Base-by-base conservation (phyloP, 495 filamentous ascomycete genomes). In the Aspergillus heteromorphus region DNA sequence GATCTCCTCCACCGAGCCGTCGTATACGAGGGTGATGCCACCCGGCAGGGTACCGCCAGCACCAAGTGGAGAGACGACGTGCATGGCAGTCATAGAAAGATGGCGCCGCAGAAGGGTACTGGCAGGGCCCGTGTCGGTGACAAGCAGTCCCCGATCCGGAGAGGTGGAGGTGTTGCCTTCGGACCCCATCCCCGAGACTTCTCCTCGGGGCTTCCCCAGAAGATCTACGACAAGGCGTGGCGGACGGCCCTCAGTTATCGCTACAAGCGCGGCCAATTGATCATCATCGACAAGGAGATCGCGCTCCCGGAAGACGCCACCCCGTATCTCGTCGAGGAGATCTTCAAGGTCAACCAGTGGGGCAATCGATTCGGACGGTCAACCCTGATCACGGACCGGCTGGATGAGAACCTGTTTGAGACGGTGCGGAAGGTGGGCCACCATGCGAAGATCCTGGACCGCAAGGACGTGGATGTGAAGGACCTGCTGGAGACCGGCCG, bases 211-310 rank as follows among this genome's bases (percentile, higher is more conserved):
- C 77, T 99, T 54, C 91, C 87, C 47, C 78, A 78, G 59, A 96
- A 97, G 78, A 84, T 96, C 45, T 99, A 99, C 72, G 92, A 97
- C 67, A 72, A 95, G 63, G 95, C 95, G 10, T 97, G 91, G 91
- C 83, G 95, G 64, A 97, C 87, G 30, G 95, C 95, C 1, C 79
- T 99, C 51, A 91, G 87, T 59, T 96, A 95, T 72, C 83, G 95
- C 40, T 97, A 91, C 72, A 74, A 81, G 53, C 84, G 86, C 53
- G 92, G 89, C 16, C 87, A 97, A 75, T 72, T 99, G 68, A 75
- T 97, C 45, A 81, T 97, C 43, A 81, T 93, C 58, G 84, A 91
- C 55, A 85, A 87, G 58, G 75, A 79, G 29, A 78, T 88, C 58
- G 83, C 88, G 36, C 73, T 95, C 13, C 71, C 75, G 10, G 60